These are phyloP conservation scores for Rhizophagus clarus DNA, from an alignment of 192 early-diverging fungal species.

Conservation along the genomic window DNA sequence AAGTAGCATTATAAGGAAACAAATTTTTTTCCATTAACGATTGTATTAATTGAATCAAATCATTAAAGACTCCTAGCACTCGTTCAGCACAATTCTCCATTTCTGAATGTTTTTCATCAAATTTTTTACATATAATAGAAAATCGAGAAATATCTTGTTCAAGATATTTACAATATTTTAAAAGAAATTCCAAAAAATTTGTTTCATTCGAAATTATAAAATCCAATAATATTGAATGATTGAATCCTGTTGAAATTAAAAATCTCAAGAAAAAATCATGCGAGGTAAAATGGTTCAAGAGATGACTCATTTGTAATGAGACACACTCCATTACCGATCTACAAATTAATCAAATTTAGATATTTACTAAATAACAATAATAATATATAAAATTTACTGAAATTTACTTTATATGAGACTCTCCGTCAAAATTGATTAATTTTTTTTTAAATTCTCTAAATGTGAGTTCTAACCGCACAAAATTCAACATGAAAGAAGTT, in stretches of 20 bases:
- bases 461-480: constrained; percentile 13
- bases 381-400: not conserved
- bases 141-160: constrained; percentile 16
- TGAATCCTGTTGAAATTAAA: constrained; percentile 18
- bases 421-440: not conserved
- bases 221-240: constrained; percentile 37
- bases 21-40: constrained; percentile 5
- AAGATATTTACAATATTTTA: constrained; percentile 36
- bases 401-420: not conserved
- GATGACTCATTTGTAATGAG: not conserved
- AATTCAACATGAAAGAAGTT: constrained; percentile 17
- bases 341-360: not conserved
- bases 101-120: not conserved
- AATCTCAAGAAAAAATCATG: constrained; percentile 36
- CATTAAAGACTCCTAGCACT: not conserved
- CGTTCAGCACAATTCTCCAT: not conserved
- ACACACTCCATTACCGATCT: not conserved
- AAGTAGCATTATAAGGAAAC: constrained; percentile 29
- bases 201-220: constrained; percentile 36
- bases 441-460: not conserved
- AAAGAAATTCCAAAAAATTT: constrained; percentile 31
- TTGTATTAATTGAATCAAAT: constrained; percentile 5
- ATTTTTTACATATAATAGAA: constrained; percentile 2
- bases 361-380: not conserved
- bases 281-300: constrained; percentile 10